Evolutionary conservation across 768 basidiomycete species (phyloP).

Genomic region (Rubroboletus pulcherrimus): DNA sequence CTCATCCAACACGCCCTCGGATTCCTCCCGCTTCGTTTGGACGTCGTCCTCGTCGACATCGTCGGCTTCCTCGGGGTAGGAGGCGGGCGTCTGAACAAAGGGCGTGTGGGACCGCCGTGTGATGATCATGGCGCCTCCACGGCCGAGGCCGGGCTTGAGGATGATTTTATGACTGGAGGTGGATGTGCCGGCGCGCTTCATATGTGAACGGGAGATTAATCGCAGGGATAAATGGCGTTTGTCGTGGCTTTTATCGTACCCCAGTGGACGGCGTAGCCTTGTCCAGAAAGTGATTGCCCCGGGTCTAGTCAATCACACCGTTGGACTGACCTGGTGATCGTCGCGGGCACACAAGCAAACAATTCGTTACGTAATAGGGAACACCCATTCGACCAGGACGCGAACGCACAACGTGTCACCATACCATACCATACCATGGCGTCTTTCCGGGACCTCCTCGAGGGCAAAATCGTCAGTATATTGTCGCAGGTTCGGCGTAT

Average conservation of each 20-base stretch:
- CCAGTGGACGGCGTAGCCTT: not conserved
- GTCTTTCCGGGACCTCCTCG: slow-evolving; percentile 23
- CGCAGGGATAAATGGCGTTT: not conserved
- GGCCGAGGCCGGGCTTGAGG: slow-evolving; percentile 36
- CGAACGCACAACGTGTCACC: slow-evolving; percentile 6
- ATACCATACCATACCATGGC: slow-evolving; percentile 21
- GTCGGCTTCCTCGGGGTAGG: slow-evolving; percentile 21
- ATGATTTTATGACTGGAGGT: slow-evolving; percentile 36
- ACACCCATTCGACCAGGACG: not conserved
- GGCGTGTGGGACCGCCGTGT: slow-evolving; percentile 25
- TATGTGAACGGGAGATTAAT: not conserved
- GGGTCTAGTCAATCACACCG: not conserved
- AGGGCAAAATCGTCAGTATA: slow-evolving; percentile 30
- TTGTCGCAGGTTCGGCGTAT: not conserved
- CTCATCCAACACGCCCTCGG: slow-evolving; percentile 28
- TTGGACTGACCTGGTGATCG: not conserved
- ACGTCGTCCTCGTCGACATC: slow-evolving; percentile 26
- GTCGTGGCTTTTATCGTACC: not conserved
- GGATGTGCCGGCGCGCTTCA: slow-evolving; percentile 24
- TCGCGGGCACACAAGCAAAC: not conserved
- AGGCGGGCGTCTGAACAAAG: slow-evolving; percentile 8
- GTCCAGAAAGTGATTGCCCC: not conserved
- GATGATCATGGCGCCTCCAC: slow-evolving; percentile 25
- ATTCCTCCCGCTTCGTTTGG: slow-evolving; percentile 30
- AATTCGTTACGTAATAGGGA: slow-evolving; percentile 15